Evolutionary conservation across 257 asterid species (phyloP).

Genomic region (Linaria vulgaris): DNA sequence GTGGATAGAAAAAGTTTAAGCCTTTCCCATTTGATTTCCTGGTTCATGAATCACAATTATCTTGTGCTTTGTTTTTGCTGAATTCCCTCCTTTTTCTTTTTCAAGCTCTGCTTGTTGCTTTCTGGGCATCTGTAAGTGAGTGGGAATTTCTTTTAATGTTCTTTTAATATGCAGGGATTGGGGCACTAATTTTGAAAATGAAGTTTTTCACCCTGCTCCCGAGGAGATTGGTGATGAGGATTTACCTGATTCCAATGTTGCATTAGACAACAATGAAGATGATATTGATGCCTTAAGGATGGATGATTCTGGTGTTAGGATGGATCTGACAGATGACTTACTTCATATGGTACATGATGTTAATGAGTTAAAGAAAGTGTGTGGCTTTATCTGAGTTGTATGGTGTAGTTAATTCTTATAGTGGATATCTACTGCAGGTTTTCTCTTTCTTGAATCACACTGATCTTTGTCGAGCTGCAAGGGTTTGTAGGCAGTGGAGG

Average conservation of each 20-base stretch:
- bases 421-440: constrained; percentile 49
- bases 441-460: constrained; percentile 82
- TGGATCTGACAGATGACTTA: constrained; percentile 98
- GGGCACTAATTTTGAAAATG: constrained; percentile 50
- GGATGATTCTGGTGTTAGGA: constrained; percentile 68
- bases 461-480: constrained; percentile 91
- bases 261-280: constrained; percentile 33
- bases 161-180: constrained; percentile 59
- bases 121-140: not conserved
- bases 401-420: constrained; percentile 6
- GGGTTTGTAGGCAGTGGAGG: constrained; percentile 96
- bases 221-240: constrained; percentile 31
- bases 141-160: constrained; percentile 6
- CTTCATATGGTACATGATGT: constrained; percentile 74
- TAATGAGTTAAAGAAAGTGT: too few relatives aligned
- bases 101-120: too few relatives aligned
- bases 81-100: too few relatives aligned
- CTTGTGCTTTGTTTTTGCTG: not conserved
- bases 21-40: not conserved
- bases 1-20: not conserved
- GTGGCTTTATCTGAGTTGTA: not conserved
- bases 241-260: constrained; percentile 34
- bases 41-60: not conserved
- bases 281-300: constrained; percentile 30
- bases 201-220: constrained; percentile 33